These are phyloP conservation scores for Chlorophyllum brunneum DNA, from an alignment of 768 basidiomycete species.

Conservation along the genomic window DNA sequence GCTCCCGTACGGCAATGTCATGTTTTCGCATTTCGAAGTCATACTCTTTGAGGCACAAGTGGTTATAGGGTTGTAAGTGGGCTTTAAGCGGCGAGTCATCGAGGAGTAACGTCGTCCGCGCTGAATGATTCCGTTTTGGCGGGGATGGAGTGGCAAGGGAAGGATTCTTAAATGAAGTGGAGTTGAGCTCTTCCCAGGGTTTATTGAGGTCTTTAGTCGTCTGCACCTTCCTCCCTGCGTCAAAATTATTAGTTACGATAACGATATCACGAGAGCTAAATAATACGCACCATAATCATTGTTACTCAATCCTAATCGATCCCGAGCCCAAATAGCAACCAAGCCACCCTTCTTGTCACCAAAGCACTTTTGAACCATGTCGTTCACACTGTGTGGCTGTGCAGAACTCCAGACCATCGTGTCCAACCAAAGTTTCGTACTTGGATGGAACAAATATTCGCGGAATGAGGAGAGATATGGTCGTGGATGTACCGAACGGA, in stretches of 20 bases:
- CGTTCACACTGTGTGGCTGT: slow-evolving; percentile 71
- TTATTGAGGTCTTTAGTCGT: slow-evolving; percentile 77
- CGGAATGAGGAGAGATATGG: slow-evolving; percentile 64
- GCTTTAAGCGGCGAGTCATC: slow-evolving; percentile 57
- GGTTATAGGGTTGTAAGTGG: slow-evolving; percentile 75
- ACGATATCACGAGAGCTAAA: background rate
- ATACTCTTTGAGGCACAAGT: slow-evolving; percentile 75
- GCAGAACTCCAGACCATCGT: slow-evolving; percentile 91
- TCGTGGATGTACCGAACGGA: slow-evolving; percentile 47
- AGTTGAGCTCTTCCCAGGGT: slow-evolving; percentile 48
- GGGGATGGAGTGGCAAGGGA: slow-evolving; percentile 4
- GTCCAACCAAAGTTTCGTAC: slow-evolving; percentile 66
- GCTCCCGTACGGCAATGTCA: slow-evolving; percentile 23
- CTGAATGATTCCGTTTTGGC: slow-evolving; percentile 31
- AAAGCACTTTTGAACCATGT: slow-evolving; percentile 70
- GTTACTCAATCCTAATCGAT: slow-evolving; percentile 63
- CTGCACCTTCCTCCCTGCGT: slow-evolving; percentile 37
- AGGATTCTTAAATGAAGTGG: slow-evolving; percentile 2
- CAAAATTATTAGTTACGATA: background rate
- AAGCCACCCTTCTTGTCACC: slow-evolving; percentile 37
- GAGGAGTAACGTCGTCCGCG: slow-evolving; percentile 42
- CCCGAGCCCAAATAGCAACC: slow-evolving; percentile 74
- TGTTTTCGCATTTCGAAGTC: slow-evolving; percentile 34
- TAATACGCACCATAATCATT: slow-evolving; percentile 60
- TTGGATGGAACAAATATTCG: slow-evolving; percentile 57